A percentile compares a stretch with the other conserved stretches of the same genome.
Evolutionary conservation across 169 alveolate genomes (phyloP).

Genomic region (Cryptosporidium tyzzeri): DNA sequence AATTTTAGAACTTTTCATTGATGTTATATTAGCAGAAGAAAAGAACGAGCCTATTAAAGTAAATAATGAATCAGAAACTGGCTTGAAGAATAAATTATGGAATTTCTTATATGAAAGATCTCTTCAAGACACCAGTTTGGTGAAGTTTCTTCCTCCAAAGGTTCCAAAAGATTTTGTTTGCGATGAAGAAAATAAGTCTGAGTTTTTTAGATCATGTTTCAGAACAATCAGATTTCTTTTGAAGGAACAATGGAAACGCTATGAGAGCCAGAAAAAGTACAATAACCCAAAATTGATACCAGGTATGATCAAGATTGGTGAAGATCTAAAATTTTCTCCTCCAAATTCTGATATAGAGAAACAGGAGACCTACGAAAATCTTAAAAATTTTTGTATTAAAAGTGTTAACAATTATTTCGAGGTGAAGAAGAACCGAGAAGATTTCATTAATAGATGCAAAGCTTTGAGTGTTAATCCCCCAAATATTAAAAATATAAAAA

Average conservation of each 20-base stretch:
- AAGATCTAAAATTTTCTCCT: constrained; percentile 19
- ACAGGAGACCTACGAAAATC: background rate
- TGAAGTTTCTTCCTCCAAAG: constrained; percentile 32
- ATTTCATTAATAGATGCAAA: background rate
- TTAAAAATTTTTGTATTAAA: constrained; percentile 22
- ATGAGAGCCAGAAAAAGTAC: constrained; percentile 5
- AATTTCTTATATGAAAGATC: constrained; percentile 26
- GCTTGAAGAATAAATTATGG: background rate
- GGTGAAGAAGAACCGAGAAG: background rate
- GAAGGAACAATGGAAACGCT: constrained; percentile 37
- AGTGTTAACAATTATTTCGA: constrained; percentile 5
- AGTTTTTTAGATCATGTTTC: constrained; percentile 43
- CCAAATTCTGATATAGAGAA: constrained; percentile 10
- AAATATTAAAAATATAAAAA: constrained; percentile 4
- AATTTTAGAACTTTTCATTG: background rate
- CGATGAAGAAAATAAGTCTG: constrained; percentile 14
- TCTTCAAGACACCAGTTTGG: constrained; percentile 17
- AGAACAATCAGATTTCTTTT: constrained; percentile 27
- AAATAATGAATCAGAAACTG: background rate
- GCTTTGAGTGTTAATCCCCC: constrained; percentile 14
- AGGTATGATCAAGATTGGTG: constrained; percentile 34
- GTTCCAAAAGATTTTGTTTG: constrained; percentile 18
- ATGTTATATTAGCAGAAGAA: background rate
- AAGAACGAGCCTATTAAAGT: background rate
- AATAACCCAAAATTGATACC: constrained; percentile 13